Evolutionary conservation across 257 asterid species (phyloP), one percentile per base, ranked within the genome.

Genomic region (Forsythia viridissima): DNA sequence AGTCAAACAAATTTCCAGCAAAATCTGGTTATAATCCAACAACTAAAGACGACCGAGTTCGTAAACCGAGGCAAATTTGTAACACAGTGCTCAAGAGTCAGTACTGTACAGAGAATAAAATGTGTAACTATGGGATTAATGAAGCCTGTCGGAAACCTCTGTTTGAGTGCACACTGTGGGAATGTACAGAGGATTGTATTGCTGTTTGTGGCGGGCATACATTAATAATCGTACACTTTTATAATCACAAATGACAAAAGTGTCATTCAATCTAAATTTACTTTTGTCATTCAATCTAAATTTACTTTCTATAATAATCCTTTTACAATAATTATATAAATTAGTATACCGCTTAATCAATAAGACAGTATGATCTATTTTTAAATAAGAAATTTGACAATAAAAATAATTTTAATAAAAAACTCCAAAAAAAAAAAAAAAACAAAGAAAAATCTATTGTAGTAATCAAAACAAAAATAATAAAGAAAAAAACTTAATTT

Each of bases 101-200:
- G 83, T 74, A 66, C 48, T 20, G 52, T 79, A 41, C 79, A 85
- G 80, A 82, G 86, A 75, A 83, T 72, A 82, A 82, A 80, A 82
- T 84, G 72, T 74, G 8, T 68, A 39, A 39, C 41, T 71, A 7
- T 74, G 82, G 80, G 74, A 68, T 61, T 57, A 24, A 24, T 24
- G 79, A 61, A 73, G 72, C 73, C 76, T 68, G 86, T 85, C 83
- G 79, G 83, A 43, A 75, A 72, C 18, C 76, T 44, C 52, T 11
- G 24, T 55, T 55, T 9, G 8, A 24, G 70, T 21, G 40, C 70
- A 63, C 70, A 63, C 70, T 63, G 40, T 10, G 18, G 70, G 39
- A 63, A 63, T 63, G 16, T 63, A 24, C 70, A 3, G 16, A 24
- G 70, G 13, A 39, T 30, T 10, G 40, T 10, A 30, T 30, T 30